phyloP scores from a whole-genome alignment of 768 basidiomycete species.

The Naganishia onofrii region DNA sequence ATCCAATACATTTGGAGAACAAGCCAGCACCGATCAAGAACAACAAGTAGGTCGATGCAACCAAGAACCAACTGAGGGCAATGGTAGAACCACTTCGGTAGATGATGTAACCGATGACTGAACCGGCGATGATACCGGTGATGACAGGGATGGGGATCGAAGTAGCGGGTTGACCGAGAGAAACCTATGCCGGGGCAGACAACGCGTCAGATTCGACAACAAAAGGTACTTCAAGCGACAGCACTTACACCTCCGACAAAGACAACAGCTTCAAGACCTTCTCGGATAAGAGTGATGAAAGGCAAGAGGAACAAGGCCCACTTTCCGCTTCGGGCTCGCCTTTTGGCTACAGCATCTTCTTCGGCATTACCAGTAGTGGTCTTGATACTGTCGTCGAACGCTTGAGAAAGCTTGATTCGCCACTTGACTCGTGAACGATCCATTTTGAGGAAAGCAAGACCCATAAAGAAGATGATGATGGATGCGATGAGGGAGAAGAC shows the following conservation, averaged over 20 bases:
- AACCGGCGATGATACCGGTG: conserved; percentile 74
- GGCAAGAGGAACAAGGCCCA: conserved; percentile 90
- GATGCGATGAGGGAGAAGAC: conserved; percentile 53
- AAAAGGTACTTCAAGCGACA: background rate
- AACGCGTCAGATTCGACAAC: background rate
- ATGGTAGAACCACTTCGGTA: conserved; percentile 50
- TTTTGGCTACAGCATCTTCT: conserved; percentile 36
- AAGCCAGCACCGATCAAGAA: conserved; percentile 92
- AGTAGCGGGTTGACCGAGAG: conserved; percentile 73
- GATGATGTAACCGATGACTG: conserved; percentile 61
- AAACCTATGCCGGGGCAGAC: conserved; percentile 56
- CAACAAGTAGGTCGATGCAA: conserved; percentile 86
- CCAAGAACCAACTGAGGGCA: conserved; percentile 81
- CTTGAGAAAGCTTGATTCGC: conserved; percentile 78
- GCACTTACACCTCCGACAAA: conserved; percentile 75
- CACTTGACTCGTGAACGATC: conserved; percentile 92
- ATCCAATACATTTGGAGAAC: conserved; percentile 71
- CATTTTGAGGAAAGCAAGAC: conserved; percentile 89
- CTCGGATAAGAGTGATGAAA: conserved; percentile 84
- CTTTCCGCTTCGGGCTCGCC: conserved; percentile 60
- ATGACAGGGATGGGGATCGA: conserved; percentile 89
- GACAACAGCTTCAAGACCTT: conserved; percentile 89
- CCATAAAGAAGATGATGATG: conserved; percentile 88
- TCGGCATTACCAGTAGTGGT: conserved; percentile 15
- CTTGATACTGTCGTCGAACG: conserved; percentile 59